Conservation (phyloP, 441 rosid genomes). For the Gossypium aridum region DNA sequence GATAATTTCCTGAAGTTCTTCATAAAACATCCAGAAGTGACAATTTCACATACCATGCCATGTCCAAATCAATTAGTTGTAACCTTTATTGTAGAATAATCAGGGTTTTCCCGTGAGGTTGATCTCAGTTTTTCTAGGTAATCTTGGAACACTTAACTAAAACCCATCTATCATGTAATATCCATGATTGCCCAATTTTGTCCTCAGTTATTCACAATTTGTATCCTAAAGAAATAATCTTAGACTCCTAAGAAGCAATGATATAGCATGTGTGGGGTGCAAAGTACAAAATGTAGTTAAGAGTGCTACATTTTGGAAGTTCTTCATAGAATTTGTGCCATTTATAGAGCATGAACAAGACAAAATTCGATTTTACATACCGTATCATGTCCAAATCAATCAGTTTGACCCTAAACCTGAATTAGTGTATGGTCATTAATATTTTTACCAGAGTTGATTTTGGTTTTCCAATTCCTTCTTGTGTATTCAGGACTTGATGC, state of each 20-base stretch:
- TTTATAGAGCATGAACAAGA: neutral
- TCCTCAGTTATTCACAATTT: neutral
- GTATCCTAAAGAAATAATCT: neutral
- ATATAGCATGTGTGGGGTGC: neutral
- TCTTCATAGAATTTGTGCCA: neutral
- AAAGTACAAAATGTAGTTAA: neutral
- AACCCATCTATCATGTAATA: neutral
- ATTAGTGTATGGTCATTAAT: too few relatives aligned
- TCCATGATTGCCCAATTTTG: neutral
- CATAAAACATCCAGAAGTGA: neutral
- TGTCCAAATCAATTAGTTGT: neutral
- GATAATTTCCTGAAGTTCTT: neutral
- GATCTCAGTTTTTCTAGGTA: neutral
- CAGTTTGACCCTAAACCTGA: neutral
- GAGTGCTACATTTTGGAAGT: neutral
- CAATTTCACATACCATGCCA: neutral
- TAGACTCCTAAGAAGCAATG: neutral
- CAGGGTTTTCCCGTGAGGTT: neutral
- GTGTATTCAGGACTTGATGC: slow-evolving; percentile 83
- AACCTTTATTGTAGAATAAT: neutral
- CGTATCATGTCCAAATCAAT: neutral
- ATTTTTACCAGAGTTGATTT: too few relatives aligned
- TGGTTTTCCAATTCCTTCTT: neutral
- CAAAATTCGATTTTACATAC: neutral
- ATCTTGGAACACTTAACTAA: neutral